These are phyloP conservation scores for Inga leiocalycina DNA, from an alignment of 306 rosid genomes.

Conservation along the genomic window DNA sequence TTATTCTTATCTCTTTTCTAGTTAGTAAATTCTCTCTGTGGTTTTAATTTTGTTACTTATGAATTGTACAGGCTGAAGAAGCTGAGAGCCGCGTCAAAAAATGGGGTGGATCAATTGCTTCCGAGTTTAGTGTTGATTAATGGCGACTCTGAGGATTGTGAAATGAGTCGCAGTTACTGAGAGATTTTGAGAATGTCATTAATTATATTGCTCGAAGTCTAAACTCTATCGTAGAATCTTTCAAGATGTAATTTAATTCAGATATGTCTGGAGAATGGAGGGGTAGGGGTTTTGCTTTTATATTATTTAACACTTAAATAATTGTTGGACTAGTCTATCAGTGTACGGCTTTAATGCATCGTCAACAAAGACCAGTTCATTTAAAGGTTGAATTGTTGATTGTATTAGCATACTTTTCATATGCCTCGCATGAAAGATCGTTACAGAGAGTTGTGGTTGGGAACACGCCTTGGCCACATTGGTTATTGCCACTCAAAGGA, in stretches of 20 bases:
- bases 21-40: not conserved
- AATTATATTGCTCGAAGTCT: not conserved
- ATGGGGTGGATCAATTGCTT: slow-evolving; percentile 66
- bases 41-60: slow-evolving; percentile 8
- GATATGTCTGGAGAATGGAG: not conserved
- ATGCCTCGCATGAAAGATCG: not conserved
- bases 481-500: not conserved
- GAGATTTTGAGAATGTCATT: not conserved
- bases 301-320: not conserved
- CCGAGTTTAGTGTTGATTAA: not conserved
- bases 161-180: not conserved
- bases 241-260: not conserved
- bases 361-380: not conserved
- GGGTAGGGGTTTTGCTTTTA: not conserved
- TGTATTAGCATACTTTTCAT: not conserved
- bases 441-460: not conserved
- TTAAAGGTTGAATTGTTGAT: not conserved
- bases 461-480: not conserved
- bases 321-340: not conserved
- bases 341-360: not conserved
- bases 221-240: not conserved
- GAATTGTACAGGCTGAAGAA: slow-evolving; percentile 64
- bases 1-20: not conserved
- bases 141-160: not conserved
- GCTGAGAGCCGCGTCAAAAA: slow-evolving; percentile 70